Conservation (phyloP, 2,329 filamentous ascomycete species). For the Basipetospora chlamydospora region DNA sequence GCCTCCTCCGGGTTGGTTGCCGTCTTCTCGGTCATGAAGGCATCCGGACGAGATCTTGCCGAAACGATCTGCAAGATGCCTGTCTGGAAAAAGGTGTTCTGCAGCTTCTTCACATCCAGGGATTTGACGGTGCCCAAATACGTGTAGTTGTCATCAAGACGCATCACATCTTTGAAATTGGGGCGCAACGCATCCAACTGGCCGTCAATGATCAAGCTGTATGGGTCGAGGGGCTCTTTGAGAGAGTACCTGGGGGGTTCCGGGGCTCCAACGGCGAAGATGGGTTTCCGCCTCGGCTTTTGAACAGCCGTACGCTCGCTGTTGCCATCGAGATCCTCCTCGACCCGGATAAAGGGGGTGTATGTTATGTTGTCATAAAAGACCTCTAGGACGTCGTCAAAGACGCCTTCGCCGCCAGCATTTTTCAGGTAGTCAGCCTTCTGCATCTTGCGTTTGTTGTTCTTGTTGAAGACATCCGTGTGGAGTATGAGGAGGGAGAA, state of each 20-base stretch:
- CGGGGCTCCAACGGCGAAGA: conserved; percentile 50
- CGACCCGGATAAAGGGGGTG: conserved; percentile 94
- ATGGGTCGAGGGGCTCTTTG: conserved; percentile 87
- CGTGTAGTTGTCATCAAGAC: conserved; percentile 79
- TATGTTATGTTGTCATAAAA: conserved; percentile 99
- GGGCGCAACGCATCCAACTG: conserved; percentile 74
- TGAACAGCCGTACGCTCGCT: conserved; percentile 57
- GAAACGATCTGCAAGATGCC: conserved; percentile 92
- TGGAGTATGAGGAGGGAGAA: conserved; percentile 94
- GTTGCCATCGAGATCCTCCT: conserved; percentile 74
- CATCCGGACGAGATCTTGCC: conserved; percentile 80
- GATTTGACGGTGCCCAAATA: conserved; percentile 66
- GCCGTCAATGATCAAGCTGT: conserved; percentile 82
- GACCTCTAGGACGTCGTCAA: conserved; percentile 82
- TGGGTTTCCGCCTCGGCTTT: conserved; percentile 55
- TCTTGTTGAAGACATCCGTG: conserved; percentile 99
- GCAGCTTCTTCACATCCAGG: conserved; percentile 67
- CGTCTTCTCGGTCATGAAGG: conserved; percentile 82
- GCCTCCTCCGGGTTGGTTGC: conserved; percentile 74
- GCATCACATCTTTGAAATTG: conserved; percentile 81
- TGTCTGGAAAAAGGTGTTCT: conserved; percentile 80
- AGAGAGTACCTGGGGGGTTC: conserved; percentile 29
- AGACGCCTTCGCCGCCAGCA: conserved; percentile 80
- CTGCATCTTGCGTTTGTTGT: conserved; percentile 99
- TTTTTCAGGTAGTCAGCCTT: conserved; percentile 92